Base-by-base conservation (phyloP, 1,284 basidiomycete genomes). In the Boletellus deceptivus region DNA sequence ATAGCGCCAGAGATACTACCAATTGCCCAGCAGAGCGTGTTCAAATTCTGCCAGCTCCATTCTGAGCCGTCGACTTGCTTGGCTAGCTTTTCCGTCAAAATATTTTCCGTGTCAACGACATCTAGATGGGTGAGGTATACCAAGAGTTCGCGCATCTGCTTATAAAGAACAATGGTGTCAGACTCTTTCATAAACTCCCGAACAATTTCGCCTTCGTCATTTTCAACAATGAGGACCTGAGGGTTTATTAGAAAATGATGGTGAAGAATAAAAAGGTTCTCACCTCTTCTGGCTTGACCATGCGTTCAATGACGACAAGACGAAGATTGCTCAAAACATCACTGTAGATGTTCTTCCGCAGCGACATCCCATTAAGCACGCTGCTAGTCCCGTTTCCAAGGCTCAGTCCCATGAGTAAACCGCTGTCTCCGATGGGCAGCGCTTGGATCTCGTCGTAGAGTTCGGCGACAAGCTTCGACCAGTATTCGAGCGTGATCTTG, bases 231-330 rank as follows among this genome's bases (percentile, higher is more conserved):
- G 46, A 99, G 78, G 11, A 98, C 93, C 92, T 95, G 59, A 16
- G 47, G 36, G 8, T 24, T 11, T 10, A 43, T 50, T 37, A 61
- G 54, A 35, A 44, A 36, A 41, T 57, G 45, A 31, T 24, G 27
- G n/a, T 24, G 37, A 44, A 48, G 44, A 49, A 50, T 7, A 53
- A 39, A 25, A 45, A 39, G 11, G 18, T 16, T 70, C 82, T 54
- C 56, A 93, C 93, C 82, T 99, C 97, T 71, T 99, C 97, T 11
- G 97, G 97, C 73, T 99, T 99, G 61, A 98, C 97, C 97, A 99
- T 99, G 65, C 93, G 86, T 72, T 98, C 96, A 61, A 99, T 98
- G 70, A 99, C 94, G 44, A 99, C 96, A 55, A 99, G 73, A 36
- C 97, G 84, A 57, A 99, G 72, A 69, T 99, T 98, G 44, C 91